Evolutionary conservation across 129 eudicot species (phyloP).

Genomic region (sunflower (Helianthus annuus)): DNA sequence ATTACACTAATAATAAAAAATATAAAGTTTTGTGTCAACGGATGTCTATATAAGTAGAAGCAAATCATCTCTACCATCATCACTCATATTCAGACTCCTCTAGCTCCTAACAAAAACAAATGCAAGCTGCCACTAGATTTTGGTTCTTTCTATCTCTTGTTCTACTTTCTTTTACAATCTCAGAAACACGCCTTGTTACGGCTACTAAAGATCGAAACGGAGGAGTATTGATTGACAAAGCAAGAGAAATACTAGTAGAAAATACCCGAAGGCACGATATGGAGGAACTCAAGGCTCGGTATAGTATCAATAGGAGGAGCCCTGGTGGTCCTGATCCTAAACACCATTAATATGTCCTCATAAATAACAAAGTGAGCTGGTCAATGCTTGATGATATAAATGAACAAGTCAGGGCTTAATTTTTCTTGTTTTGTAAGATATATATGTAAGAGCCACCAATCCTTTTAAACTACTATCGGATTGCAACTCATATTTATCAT

Average conservation of each 20-base stretch:
- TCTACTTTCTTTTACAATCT: slow-evolving; percentile 26
- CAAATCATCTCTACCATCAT: slow-evolving; percentile 29
- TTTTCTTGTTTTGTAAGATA: slow-evolving; percentile 1
- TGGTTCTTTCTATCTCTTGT: slow-evolving; percentile 44
- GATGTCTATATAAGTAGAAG: slow-evolving; percentile 45
- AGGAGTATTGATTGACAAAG: slow-evolving; percentile 42
- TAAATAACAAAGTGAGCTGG: slow-evolving; percentile 11
- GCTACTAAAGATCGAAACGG: slow-evolving; percentile 10
- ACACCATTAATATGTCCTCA: slow-evolving; percentile 43
- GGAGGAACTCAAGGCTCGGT: slow-evolving; percentile 21
- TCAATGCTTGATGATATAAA: slow-evolving; percentile 13
- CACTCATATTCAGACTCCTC: slow-evolving; percentile 5
- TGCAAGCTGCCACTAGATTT: slow-evolving; percentile 40
- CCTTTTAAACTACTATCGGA: slow-evolving; percentile 8
- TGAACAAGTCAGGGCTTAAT: background rate
- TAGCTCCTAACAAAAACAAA: slow-evolving; percentile 25
- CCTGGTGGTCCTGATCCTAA: slow-evolving; percentile 69
- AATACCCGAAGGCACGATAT: slow-evolving; percentile 30
- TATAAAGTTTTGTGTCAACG: background rate
- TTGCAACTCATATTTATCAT: slow-evolving; percentile 18
- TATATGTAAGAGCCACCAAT: slow-evolving; percentile 6
- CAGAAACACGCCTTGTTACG: slow-evolving; percentile 29
- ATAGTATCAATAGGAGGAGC: slow-evolving; percentile 39
- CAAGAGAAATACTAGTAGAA: slow-evolving; percentile 41
- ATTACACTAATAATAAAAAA: slow-evolving; percentile 16